These are phyloP conservation scores for Lolium rigidum DNA, from an alignment of 176 grass and related monocot species.

Conservation along the genomic window DNA sequence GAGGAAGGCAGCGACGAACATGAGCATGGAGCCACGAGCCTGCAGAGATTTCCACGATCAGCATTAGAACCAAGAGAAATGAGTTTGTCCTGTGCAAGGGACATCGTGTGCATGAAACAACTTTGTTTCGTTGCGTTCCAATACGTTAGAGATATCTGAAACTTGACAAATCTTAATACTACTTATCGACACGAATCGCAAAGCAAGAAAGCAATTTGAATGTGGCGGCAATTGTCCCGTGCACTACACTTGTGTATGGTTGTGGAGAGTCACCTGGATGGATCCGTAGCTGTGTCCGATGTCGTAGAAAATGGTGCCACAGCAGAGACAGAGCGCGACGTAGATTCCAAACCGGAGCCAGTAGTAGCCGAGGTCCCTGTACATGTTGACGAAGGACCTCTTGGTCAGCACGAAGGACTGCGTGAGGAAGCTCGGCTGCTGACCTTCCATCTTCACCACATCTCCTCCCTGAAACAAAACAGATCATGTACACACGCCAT, in stretches of 20 bases:
- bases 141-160: too few relatives aligned
- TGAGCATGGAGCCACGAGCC: conserved; percentile 90
- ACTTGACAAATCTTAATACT: too few relatives aligned
- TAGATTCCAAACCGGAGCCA: conserved; percentile 89
- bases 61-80: too few relatives aligned
- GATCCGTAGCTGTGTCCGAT: conserved; percentile 75
- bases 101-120: too few relatives aligned
- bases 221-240: too few relatives aligned
- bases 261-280: conserved; percentile 51
- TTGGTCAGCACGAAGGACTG: conserved; percentile 74
- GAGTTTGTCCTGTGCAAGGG: too few relatives aligned
- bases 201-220: too few relatives aligned
- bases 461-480: conserved; percentile 54
- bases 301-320: conserved; percentile 74
- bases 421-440: conserved; percentile 69
- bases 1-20: conserved; percentile 82
- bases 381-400: conserved; percentile 98
- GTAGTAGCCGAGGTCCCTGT: conserved; percentile 90
- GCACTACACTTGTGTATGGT: too few relatives aligned
- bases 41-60: conserved; percentile 30
- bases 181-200: too few relatives aligned
- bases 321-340: conserved; percentile 72
- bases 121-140: too few relatives aligned
- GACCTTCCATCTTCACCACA: conserved; percentile 60
- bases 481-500: neutral